Base-by-base conservation (phyloP, 805 yeast genomes). In the Danielia reshetovae region DNA sequence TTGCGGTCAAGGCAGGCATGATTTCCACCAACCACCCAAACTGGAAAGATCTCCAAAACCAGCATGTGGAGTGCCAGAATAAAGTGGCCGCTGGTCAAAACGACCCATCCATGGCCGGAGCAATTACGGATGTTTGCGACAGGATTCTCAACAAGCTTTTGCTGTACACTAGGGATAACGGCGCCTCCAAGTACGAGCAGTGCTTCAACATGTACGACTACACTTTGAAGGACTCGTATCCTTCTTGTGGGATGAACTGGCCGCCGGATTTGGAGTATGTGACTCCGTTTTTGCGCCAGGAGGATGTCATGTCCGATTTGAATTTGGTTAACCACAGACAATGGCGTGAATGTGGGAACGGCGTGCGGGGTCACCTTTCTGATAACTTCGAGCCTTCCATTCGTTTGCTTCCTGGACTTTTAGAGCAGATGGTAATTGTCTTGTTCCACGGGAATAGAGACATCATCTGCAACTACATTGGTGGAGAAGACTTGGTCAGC, bases 241-340 rank as follows among this genome's bases (percentile, higher is more conserved):
- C 97, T 0, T 62, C 82, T 0, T 93, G 98, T 61, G 97, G 97
- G 5, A 70, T 77, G 75, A 81, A 83, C 56, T 93, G 97, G 97
- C 98, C 98, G 0, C 71, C 72, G 13, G 80, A 71, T 38, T 63
- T 82, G 40, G 59, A 51, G 1, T 35, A 52, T 18, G 75, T 81
- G 12, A 62, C 65, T 0, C 67, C 70, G 4, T 84, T 79, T 46
- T 65, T 84, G 39, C 62, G 67, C 18, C 41, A 54, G 2, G 58
- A 60, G 2, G 62, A 60, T 1, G 83, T 79, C 6, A 68, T 66
- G 51, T 39, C 52, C 16, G 68, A 75, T 9, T 61, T 85, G 49
- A 76, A 85, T 57, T 63, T 61, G 44, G 60, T 68, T 30, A 54
- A 53, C 32, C 46, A 49, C 27, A 62, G 66, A 34, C 24, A 35